Conservation (phyloP, 2,329 filamentous ascomycete genomes). For the Chrysoporthe austroafricana region DNA sequence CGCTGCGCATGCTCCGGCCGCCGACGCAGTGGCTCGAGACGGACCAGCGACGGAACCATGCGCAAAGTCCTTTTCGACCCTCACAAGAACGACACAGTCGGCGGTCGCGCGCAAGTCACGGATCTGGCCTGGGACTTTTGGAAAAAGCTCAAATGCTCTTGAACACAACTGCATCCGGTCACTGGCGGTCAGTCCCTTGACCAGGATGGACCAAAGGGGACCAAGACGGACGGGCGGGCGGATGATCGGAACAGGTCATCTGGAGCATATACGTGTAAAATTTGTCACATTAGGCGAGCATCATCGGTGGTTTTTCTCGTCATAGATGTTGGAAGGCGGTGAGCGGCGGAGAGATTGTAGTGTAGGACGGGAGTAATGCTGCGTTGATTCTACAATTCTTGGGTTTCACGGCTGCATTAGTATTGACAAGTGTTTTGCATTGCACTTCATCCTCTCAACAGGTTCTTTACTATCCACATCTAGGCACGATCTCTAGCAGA, state of each 20-base stretch:
- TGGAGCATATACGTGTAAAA: constrained; percentile 52
- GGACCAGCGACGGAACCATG: constrained; percentile 13
- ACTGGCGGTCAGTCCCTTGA: constrained; percentile 7
- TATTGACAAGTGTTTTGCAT: constrained; percentile 10
- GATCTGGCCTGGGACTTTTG: constrained; percentile 15
- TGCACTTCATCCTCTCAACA: neutral
- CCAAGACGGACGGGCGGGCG: constrained; percentile 32
- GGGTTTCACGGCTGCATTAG: constrained; percentile 28
- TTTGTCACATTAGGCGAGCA: constrained; percentile 50
- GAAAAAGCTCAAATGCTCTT: constrained; percentile 11
- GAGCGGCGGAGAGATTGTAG: constrained; percentile 43
- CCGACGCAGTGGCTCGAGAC: constrained; percentile 27
- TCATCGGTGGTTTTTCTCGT: constrained; percentile 42
- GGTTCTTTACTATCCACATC: neutral
- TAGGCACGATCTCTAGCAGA: neutral
- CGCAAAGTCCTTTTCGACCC: constrained; percentile 22
- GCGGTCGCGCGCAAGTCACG: constrained; percentile 34
- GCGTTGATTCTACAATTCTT: constrained; percentile 31
- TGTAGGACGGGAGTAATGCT: constrained; percentile 41
- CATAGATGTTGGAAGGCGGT: constrained; percentile 47
- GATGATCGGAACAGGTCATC: constrained; percentile 15
- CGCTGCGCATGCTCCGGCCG: constrained; percentile 27
- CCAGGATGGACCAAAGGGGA: constrained; percentile 19
- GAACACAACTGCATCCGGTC: constrained; percentile 23
- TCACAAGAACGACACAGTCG: constrained; percentile 32